Evolutionary conservation across 306 rosid genomes (phyloP).

Genomic region (Castanopsis chinensis): DNA sequence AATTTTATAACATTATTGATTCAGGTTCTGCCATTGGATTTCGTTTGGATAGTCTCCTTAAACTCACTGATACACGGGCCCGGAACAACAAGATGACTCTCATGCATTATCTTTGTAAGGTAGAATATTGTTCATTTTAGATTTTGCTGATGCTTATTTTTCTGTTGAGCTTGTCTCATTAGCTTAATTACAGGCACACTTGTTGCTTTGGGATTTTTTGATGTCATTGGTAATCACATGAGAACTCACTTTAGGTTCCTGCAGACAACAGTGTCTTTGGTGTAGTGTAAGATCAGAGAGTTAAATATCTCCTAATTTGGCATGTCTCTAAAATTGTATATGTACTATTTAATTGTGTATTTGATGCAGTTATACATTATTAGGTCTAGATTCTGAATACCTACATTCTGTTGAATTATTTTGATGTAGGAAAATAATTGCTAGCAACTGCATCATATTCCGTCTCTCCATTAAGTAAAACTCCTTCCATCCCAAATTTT

Average conservation of each 20-base stretch:
- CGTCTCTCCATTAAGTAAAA: neutral
- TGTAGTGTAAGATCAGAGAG: neutral
- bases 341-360: neutral
- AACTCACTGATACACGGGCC: slow-evolving; percentile 91
- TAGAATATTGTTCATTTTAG: slow-evolving; percentile 30
- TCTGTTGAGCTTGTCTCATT: neutral
- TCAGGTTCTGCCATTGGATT: slow-evolving; percentile 97
- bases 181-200: neutral
- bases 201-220: neutral
- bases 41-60: slow-evolving; percentile 95
- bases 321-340: neutral
- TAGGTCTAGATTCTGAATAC: neutral
- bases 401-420: neutral
- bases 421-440: too few species aligned
- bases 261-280: neutral
- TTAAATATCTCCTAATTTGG: neutral
- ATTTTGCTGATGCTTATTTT: neutral
- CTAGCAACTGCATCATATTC: neutral
- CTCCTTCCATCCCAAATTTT: neutral
- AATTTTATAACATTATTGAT: slow-evolving; percentile 17
- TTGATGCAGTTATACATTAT: neutral
- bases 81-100: slow-evolving; percentile 95
- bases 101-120: slow-evolving; percentile 99
- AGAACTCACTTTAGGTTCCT: neutral
- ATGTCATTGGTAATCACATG: neutral